These are phyloP conservation scores for Penicillium digitatum DNA, from an alignment of 2,329 filamentous ascomycete genomes.

Conservation along the genomic window DNA sequence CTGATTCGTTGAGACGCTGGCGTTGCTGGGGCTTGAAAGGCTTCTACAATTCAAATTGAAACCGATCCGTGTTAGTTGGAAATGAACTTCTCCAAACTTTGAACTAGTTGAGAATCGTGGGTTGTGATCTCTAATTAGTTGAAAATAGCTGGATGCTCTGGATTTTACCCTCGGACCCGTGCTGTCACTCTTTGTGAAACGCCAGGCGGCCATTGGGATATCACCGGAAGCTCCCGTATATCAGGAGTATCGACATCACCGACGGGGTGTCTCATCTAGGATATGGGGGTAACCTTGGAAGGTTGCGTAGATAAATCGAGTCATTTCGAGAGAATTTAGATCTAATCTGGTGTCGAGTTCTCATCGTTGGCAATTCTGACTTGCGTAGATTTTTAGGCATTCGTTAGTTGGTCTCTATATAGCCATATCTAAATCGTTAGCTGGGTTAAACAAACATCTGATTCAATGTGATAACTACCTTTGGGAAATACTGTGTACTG, in stretches of 20 bases:
- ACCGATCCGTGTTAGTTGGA: not conserved
- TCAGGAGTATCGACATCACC: not conserved
- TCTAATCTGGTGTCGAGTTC: not conserved
- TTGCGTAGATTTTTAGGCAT: not conserved
- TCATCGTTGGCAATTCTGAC: not conserved
- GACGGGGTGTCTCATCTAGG: not conserved
- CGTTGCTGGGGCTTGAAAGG: not conserved
- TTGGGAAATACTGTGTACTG: not conserved
- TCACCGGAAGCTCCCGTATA: conserved; percentile 2
- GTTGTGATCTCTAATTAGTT: not conserved
- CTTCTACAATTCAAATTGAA: not conserved
- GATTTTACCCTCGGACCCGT: not conserved
- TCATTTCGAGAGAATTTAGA: not conserved
- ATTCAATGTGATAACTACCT: not conserved
- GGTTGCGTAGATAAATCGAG: not conserved
- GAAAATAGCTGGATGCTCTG: not conserved
- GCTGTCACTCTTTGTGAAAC: conserved; percentile 12
- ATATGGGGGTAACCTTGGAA: not conserved
- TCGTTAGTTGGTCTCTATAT: not conserved
- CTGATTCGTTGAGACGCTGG: not conserved
- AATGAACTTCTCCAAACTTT: not conserved
- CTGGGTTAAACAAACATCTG: not conserved
- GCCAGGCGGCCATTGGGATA: conserved; percentile 12
- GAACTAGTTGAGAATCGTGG: not conserved
- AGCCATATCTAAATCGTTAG: too few species aligned